These are phyloP conservation scores for Botrytis galanthina DNA, from an alignment of 2,329 filamentous ascomycete genomes.

Conservation along the genomic window DNA sequence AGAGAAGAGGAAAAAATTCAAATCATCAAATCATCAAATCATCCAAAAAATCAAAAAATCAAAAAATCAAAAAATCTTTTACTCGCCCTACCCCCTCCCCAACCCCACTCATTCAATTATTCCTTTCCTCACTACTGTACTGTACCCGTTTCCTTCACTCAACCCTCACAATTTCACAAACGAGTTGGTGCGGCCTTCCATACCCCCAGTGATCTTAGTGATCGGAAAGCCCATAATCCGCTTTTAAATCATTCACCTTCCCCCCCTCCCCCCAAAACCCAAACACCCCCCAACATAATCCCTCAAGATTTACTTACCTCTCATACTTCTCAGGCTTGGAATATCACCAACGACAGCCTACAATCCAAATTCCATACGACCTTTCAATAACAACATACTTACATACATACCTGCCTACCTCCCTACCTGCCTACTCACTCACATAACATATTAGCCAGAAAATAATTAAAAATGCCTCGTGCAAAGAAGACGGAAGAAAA, in stretches of 20 bases:
- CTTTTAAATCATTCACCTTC: not conserved
- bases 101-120: not conserved
- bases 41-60: too few relatives aligned
- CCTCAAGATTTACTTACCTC: not conserved
- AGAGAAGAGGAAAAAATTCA: not conserved
- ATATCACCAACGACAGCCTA: conserved; percentile 3
- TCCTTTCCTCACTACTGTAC: not conserved
- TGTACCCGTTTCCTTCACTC: not conserved
- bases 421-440: not conserved
- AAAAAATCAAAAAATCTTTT: not conserved
- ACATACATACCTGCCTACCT: not conserved
- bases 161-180: not conserved
- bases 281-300: not conserved
- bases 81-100: not conserved
- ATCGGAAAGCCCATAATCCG: not conserved
- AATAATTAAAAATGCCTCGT: conserved; percentile 40
- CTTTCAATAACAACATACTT: not conserved
- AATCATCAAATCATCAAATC: too few relatives aligned
- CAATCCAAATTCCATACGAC: not conserved
- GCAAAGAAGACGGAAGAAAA: conserved; percentile 42
- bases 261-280: not conserved
- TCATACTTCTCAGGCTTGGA: not conserved
- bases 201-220: conserved; percentile 2
- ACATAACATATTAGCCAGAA: conserved; percentile 7
- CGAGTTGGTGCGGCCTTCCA: conserved; percentile 1